Percentiles rank a stretch among this genome's conserved stretches.
These are phyloP conservation scores for Perilla frutescens DNA, from an alignment of 257 asterid genomes.

Conservation along the genomic window DNA sequence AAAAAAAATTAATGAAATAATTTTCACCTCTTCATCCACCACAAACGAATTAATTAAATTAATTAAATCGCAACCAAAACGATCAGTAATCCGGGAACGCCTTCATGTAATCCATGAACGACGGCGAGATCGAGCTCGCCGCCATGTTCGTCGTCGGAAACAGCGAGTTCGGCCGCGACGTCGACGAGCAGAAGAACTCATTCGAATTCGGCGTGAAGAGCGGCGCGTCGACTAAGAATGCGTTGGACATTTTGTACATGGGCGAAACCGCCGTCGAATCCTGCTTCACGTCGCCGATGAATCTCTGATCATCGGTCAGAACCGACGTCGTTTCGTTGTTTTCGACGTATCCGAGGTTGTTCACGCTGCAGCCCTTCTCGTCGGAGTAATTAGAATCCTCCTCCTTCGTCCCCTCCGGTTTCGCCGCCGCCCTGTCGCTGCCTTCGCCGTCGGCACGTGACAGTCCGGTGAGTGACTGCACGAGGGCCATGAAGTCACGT, in stretches of 20 bases:
- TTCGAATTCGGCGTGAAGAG: conserved; percentile 32
- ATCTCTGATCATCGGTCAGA: neutral
- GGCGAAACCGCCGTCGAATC: conserved; percentile 30
- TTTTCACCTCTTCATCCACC: conserved; percentile 13
- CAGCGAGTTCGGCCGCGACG: conserved; percentile 14
- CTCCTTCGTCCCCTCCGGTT: conserved; percentile 12
- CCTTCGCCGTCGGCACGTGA: conserved; percentile 9
- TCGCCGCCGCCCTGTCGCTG: neutral
- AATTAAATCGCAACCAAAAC: neutral
- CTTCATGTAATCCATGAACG: conserved; percentile 38
- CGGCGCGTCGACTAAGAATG: conserved; percentile 33
- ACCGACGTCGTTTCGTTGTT: neutral
- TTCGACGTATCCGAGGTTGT: conserved; percentile 10
- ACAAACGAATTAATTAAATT: neutral
- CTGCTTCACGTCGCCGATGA: conserved; percentile 18
- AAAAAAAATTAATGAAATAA: neutral
- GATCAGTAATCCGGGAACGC: conserved; percentile 33
- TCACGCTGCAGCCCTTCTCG: neutral
- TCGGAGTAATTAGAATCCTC: neutral
- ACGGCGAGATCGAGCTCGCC: conserved; percentile 27
- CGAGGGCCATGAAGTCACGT: conserved; percentile 48
- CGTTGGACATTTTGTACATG: conserved; percentile 28
- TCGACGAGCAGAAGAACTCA: conserved; percentile 38
- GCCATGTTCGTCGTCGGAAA: conserved; percentile 28
- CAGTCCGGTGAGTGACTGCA: conserved; percentile 56